Base-by-base conservation (phyloP, 495 filamentous ascomycete genomes). In the Eremomyces bilateralis region DNA sequence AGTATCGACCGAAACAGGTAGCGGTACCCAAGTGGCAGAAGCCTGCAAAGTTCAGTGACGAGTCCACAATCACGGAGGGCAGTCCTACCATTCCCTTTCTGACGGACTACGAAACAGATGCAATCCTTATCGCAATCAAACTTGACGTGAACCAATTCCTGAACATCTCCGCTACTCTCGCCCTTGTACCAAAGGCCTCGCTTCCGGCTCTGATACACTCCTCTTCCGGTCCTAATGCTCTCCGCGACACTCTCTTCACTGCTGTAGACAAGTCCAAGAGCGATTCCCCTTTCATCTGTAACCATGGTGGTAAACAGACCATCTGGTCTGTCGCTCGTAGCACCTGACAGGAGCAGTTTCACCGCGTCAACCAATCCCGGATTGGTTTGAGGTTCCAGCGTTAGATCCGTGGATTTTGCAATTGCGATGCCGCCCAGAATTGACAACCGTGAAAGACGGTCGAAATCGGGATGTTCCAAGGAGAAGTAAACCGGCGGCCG, bases 161-260 rank as follows among this genome's bases (percentile, higher is more conserved):
- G 88, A 1, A 74, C 76, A 52, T 94, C 84, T 18, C 88, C 90
- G 34, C 84, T 93, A 5, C 75, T 82, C 21, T 83, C 80, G 16
- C 88, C 88, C 56, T 97, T 97, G 57, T 90, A 81, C 88, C 88
- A 97, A 17, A 97, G 56, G 1, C 85, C 84, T 4, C 85, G 71
- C 60, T 92, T 93, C 21, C 88, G 65, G 51, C 81, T 92, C 53
- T 92, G 82, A 51, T 97, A 97, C 17, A 95, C 88, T 19, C 88
- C 88, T 1, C 73, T 77, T 33, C 84, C 83, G 2, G 82, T 90
- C 39, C 69, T 71, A 30, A 97, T 49, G 16, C 82, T 84, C 54
- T 83, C 84, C 8, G 69, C 60, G 11, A 97, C 71, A 50, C 84
- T 94, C 54, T 92, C 80, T 42, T 73, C 65, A 38, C 73, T 92